These are phyloP conservation scores for Aspergillus ruber DNA, from an alignment of 2,329 filamentous ascomycete genomes.

Conservation along the genomic window DNA sequence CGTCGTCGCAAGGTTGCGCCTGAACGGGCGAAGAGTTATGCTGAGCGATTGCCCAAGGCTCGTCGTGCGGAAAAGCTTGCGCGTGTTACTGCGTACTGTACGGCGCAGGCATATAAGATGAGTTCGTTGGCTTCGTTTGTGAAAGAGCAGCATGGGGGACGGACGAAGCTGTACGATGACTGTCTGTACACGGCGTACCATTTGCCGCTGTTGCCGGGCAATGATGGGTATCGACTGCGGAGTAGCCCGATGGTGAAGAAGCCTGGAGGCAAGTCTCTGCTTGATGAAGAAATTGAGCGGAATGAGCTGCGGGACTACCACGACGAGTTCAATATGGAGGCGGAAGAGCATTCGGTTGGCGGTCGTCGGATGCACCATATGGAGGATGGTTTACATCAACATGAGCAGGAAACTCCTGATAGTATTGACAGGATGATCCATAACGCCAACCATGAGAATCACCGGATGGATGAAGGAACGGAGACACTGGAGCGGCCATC, in stretches of 20 bases:
- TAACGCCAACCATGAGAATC: conserved; percentile 14
- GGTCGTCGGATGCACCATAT: conserved; percentile 19
- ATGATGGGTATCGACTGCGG: conserved; percentile 77
- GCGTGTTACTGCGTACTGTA: conserved; percentile 91
- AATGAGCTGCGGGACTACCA: conserved; percentile 85
- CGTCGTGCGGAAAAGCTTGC: conserved; percentile 81
- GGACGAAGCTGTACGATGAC: conserved; percentile 96
- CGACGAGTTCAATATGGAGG: conserved; percentile 78
- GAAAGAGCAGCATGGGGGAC: conserved; percentile 76
- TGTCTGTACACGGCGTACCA: conserved; percentile 96
- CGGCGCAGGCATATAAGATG: conserved; percentile 87
- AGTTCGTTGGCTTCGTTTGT: conserved; percentile 83
- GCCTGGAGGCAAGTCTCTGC: conserved; percentile 81
- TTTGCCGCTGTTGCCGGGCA: conserved; percentile 75
- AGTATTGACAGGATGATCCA: neutral
- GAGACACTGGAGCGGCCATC: conserved; percentile 4
- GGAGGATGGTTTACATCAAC: conserved; percentile 10
- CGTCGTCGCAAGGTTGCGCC: conserved; percentile 47
- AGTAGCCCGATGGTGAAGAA: conserved; percentile 90
- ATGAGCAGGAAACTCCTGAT: conserved; percentile 3
- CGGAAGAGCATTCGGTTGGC: conserved; percentile 41
- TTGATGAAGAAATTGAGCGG: conserved; percentile 93
- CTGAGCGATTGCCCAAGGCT: conserved; percentile 83
- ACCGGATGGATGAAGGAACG: conserved; percentile 10
- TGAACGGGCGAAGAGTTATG: conserved; percentile 76